A percentile compares a stretch with the other conserved stretches of the same genome.
phyloP scores from a whole-genome alignment of 495 filamentous ascomycete species.

The Corynascus novoguineensis region DNA sequence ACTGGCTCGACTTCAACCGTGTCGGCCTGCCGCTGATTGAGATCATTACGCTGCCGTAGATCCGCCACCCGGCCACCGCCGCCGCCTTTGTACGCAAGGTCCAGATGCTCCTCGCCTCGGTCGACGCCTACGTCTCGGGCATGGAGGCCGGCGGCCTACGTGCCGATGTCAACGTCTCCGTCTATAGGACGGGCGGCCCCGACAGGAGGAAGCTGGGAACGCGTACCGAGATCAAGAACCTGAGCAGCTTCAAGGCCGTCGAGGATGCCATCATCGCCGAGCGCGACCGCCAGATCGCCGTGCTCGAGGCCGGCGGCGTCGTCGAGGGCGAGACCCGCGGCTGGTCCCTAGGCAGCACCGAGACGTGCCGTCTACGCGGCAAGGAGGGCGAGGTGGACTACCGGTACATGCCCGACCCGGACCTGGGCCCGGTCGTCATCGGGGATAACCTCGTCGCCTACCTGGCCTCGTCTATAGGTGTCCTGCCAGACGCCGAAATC shows the following conservation, averaged over 20 bases:
- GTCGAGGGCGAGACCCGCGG: slow-evolving; percentile 88
- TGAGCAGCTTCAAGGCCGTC: slow-evolving; percentile 89
- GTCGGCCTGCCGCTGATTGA: slow-evolving; percentile 88
- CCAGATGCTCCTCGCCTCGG: slow-evolving; percentile 71
- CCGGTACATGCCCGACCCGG: slow-evolving; percentile 96
- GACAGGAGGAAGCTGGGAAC: slow-evolving; percentile 58
- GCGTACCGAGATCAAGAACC: slow-evolving; percentile 95
- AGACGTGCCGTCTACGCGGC: slow-evolving; percentile 72
- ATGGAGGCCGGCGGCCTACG: slow-evolving; percentile 91
- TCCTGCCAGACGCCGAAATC: slow-evolving; percentile 64
- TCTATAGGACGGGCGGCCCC: slow-evolving; percentile 49
- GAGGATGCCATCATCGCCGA: slow-evolving; percentile 91
- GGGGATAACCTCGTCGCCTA: slow-evolving; percentile 60
- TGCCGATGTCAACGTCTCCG: slow-evolving; percentile 93
- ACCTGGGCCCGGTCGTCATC: slow-evolving; percentile 75
- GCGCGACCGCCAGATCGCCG: slow-evolving; percentile 74
- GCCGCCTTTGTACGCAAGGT: slow-evolving; percentile 85
- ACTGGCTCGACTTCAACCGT: slow-evolving; percentile 89
- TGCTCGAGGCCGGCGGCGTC: slow-evolving; percentile 71
- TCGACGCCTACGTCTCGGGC: slow-evolving; percentile 75
- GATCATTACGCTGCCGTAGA: slow-evolving; percentile 85
- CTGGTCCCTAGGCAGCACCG: slow-evolving; percentile 76
- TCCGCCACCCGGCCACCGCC: slow-evolving; percentile 77
- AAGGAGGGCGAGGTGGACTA: slow-evolving; percentile 99
- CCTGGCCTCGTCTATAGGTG: slow-evolving; percentile 56